These are phyloP conservation scores for Fusarium sublunatum DNA, from an alignment of 2,329 filamentous ascomycete species.

Conservation along the genomic window DNA sequence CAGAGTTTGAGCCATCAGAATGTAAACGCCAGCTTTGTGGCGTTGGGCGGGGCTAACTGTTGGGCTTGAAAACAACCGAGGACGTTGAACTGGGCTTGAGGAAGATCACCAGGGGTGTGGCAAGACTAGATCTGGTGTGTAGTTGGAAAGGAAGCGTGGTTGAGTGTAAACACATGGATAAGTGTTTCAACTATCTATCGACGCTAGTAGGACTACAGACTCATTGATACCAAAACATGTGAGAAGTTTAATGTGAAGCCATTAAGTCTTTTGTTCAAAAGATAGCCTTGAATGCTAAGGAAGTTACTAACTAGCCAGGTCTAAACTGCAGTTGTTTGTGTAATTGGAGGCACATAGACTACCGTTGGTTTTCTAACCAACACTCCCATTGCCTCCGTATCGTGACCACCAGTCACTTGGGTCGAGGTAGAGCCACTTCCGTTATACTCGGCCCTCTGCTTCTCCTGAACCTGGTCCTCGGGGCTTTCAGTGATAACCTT, in stretches of 20 bases:
- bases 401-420: not conserved
- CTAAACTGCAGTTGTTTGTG: not conserved
- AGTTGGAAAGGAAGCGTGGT: not conserved
- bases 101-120: not conserved
- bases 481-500: slow-evolving; percentile 30
- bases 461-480: slow-evolving; percentile 16
- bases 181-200: not conserved
- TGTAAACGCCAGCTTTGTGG: slow-evolving; percentile 16
- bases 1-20: slow-evolving; percentile 13
- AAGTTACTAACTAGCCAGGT: not conserved
- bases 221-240: not conserved
- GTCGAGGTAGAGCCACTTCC: not conserved
- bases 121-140: not conserved
- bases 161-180: not conserved
- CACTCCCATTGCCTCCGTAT: slow-evolving; percentile 4
- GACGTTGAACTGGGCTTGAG: not conserved
- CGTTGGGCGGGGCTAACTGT: not conserved
- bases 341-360: slow-evolving; percentile 20
- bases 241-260: not conserved
- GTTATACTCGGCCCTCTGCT: not conserved
- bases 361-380: slow-evolving; percentile 7
- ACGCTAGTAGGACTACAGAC: not conserved
- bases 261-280: not conserved
- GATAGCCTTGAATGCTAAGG: not conserved
- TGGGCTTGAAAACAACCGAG: not conserved